Conservation (phyloP, 805 yeast species). For the Candida sphagnicola region DNA sequence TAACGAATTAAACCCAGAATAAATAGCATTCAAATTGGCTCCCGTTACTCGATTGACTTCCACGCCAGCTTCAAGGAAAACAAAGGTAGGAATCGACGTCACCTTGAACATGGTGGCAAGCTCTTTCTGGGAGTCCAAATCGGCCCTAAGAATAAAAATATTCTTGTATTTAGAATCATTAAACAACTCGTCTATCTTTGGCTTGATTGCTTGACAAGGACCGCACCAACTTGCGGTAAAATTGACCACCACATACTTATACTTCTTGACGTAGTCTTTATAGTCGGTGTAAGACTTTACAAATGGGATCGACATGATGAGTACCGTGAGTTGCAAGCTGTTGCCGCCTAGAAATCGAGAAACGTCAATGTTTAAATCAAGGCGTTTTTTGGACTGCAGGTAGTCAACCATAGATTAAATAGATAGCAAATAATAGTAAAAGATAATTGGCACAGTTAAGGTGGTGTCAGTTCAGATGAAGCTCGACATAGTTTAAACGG, state of each 20-base stretch:
- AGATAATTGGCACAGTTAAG: too few species aligned
- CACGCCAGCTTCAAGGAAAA: slow-evolving; percentile 31
- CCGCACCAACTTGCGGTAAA: slow-evolving; percentile 63
- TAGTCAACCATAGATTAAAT: too few species aligned
- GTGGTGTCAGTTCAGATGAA: too few species aligned
- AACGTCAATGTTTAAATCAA: too few species aligned
- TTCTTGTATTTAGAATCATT: slow-evolving; percentile 20
- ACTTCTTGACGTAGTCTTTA: slow-evolving; percentile 8
- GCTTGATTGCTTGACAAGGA: slow-evolving; percentile 48
- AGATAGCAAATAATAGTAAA: too few species aligned
- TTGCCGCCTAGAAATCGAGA: not conserved
- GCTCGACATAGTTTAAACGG: too few species aligned
- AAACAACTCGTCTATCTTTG: slow-evolving; percentile 40
- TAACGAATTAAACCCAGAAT: slow-evolving; percentile 21
- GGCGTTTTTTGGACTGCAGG: too few species aligned
- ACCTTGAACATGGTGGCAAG: slow-evolving; percentile 32
- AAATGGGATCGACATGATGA: not conserved
- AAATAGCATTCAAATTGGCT: slow-evolving; percentile 20
- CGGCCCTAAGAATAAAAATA: slow-evolving; percentile 43
- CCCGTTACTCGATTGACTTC: slow-evolving; percentile 29
- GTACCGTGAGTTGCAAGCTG: not conserved
- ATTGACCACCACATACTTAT: slow-evolving; percentile 42
- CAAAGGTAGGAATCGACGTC: slow-evolving; percentile 38
- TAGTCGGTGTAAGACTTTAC: not conserved
- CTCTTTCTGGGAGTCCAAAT: slow-evolving; percentile 36